Evolutionary conservation across 805 yeast species (phyloP).

Genomic region (Zygoascus ofunaensis): DNA sequence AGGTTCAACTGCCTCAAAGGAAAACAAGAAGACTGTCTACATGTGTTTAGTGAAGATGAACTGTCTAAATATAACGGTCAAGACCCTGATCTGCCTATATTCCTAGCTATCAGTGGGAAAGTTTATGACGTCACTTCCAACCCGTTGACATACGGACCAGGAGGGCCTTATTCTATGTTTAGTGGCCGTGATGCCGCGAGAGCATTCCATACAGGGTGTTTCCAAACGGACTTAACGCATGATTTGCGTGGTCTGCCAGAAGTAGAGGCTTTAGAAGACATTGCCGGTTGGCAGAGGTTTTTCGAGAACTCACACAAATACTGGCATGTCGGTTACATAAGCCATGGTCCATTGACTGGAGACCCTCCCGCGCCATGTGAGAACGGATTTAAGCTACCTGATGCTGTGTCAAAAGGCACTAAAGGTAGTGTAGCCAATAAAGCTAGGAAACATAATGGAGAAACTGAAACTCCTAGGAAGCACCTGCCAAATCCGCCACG

Average conservation of each 20-base stretch:
- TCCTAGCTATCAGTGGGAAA: slow-evolving; percentile 48
- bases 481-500: no score
- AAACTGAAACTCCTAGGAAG: no score
- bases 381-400: neutral
- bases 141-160: slow-evolving; percentile 46
- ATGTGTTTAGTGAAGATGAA: slow-evolving; percentile 31
- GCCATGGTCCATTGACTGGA: slow-evolving; percentile 37
- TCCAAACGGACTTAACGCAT: slow-evolving; percentile 50
- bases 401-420: neutral
- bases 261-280: slow-evolving; percentile 32
- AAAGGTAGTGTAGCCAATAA: no score
- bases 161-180: slow-evolving; percentile 46
- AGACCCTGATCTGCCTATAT: slow-evolving; percentile 41
- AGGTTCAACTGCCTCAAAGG: slow-evolving; percentile 11
- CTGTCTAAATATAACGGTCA: slow-evolving; percentile 45
- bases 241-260: slow-evolving; percentile 55
- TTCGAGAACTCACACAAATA: slow-evolving; percentile 40
- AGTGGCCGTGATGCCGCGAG: slow-evolving; percentile 63
- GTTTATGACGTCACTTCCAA: slow-evolving; percentile 56
- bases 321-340: slow-evolving; percentile 55
- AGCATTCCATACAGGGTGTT: slow-evolving; percentile 64
- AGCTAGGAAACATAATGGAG: no score
- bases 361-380: slow-evolving; percentile 45
- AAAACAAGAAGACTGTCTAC: slow-evolving; percentile 11
- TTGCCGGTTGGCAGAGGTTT: slow-evolving; percentile 46